Base-by-base conservation (phyloP, 1,284 basidiomycete species). In the Ceratorhiza oryzae-sativae region DNA sequence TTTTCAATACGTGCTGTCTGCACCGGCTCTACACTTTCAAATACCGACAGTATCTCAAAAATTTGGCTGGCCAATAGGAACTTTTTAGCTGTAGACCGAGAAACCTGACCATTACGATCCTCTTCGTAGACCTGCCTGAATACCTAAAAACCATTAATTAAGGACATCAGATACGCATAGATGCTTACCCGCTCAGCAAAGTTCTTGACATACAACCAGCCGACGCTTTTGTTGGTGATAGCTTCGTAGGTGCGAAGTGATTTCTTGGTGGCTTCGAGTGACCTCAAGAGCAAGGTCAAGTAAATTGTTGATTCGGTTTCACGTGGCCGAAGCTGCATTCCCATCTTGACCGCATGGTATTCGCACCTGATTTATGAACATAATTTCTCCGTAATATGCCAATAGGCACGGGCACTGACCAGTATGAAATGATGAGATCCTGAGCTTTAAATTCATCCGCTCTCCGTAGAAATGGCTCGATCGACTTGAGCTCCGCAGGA, bases 41-140 rank as follows among this genome's bases (percentile, higher is more conserved):
- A 96, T 12, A 90, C 86, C 70, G 85, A 86, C 65, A 97, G 85
- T 56, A 95, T 81, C 79, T 97, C 93, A 46, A 96, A 85, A 80
- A 96, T 95, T 79, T 92, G 92, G 67, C 91, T 87, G 18, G 94
- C 92, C 13, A 92, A 93, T 1, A 95, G 81, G 79, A 96, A 96
- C 79, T 93, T 93, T 79, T 90, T 93, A 0, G 94, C 94, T 0
- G 94, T 96, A 25, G 86, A 85, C 77, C 92, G 53, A 46, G 73
- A 67, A 2, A 73, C 60, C 15, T 48, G 63, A 36, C 73, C 73
- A 12, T 68, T 56, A n/a, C 74, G 53, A 42, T 75, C 74, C 39
- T 75, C 74, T 30, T 74, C 71, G 51, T 75, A 73, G 13, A 73
- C 74, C 41, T 49, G 46, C 27, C 63, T 49, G 39, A 75, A 75